Base-by-base conservation (phyloP, 306 rosid species). In the Begonia masoniana region DNA sequence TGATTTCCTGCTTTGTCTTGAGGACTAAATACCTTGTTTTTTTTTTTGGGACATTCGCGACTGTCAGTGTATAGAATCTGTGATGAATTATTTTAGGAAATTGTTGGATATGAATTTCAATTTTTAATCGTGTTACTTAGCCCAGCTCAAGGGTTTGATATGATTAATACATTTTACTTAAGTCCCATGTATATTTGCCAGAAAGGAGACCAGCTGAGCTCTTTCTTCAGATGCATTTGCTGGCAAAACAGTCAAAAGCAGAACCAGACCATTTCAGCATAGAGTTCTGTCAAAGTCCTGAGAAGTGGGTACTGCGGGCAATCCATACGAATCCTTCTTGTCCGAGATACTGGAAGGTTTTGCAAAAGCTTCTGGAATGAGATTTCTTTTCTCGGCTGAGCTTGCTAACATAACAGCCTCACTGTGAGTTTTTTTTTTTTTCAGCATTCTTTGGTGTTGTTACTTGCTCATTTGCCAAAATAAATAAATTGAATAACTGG, bases 121-220 rank as follows among this genome's bases (percentile, higher is more conserved):
- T 31, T 31, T 31, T 31, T 31, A 31, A 31, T 7, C 39, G 39
- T 6, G 39, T 31, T 31, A 31, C 39, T 31, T 31, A 5, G 39
- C 39, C 39, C 0, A 31, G 39, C 39, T 3, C 39, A 5, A 31
- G 39, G 39, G 8, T 31, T 31, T 31, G 39, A 31, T 6, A 6
- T 31, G 39, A 31, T 31, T 31, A 31, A 31, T 31, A 31, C 39
- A 31, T 1, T 31, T 31, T 31, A 21, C 39, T 31, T 1, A 45
- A 2, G 49, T 45, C n/a, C 49, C 15, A 1, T 45, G 49, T 11
- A 12, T 8, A 45, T 54, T 50, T 51, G 9, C 21, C 68, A 88
- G 95, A 76, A 61, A 68, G 61, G 80, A 89, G 85, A 74, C 87
- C 91, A 39, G 85, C 94, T 2, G 97, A 89, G 71, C 75, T 89